phyloP scores from a whole-genome alignment of 345 rosid genomes.

The Anacardium occidentale region DNA sequence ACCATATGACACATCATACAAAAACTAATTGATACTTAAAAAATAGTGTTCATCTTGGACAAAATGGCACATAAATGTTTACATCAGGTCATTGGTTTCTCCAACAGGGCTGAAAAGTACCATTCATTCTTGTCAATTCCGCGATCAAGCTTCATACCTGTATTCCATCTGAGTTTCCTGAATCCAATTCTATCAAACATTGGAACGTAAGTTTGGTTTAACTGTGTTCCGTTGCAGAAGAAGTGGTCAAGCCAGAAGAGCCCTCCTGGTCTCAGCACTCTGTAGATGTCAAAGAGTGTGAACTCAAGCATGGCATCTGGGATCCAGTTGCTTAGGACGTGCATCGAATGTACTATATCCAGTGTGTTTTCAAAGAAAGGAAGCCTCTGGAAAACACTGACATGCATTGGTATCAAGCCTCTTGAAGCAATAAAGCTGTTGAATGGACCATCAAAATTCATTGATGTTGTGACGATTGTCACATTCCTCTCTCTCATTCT shows the following conservation, averaged over 20 bases:
- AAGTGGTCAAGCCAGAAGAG: neutral
- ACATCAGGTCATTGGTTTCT: too few species aligned
- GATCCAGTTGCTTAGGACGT: neutral
- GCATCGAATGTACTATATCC: neutral
- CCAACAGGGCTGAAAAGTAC: too few species aligned
- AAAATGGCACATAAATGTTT: neutral
- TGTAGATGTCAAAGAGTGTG: neutral
- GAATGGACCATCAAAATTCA: constrained; percentile 30
- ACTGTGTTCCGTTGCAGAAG: neutral
- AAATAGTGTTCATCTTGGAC: neutral
- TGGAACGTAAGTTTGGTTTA: neutral
- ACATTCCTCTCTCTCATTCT: constrained; percentile 25
- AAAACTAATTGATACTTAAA: neutral
- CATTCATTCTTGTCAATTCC: constrained; percentile 11
- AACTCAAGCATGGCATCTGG: constrained; percentile 27
- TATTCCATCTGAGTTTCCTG: neutral
- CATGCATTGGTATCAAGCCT: neutral
- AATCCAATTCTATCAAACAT: neutral
- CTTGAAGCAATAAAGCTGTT: neutral
- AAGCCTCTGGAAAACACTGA: neutral
- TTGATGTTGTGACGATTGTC: constrained; percentile 23
- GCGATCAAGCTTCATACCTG: neutral
- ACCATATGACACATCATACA: neutral
- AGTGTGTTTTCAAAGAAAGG: constrained; percentile 6
- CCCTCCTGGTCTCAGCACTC: neutral